Conservation (phyloP, 2,329 filamentous ascomycete species). For the Hypoxylon sp. region DNA sequence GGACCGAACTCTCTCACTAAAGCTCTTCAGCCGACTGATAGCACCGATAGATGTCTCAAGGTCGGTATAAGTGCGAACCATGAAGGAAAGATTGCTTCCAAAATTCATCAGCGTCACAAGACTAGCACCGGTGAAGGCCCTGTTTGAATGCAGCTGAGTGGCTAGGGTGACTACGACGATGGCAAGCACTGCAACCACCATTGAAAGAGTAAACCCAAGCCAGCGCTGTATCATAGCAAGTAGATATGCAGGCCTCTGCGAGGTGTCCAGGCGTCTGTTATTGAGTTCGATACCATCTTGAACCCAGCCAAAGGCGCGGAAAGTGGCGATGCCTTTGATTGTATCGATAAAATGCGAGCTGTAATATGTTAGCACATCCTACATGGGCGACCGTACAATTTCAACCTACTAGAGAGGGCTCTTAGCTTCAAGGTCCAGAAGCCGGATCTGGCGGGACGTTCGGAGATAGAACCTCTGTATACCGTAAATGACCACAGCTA, state of each 20-base stretch:
- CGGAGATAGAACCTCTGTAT: constrained; percentile 66
- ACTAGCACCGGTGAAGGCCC: constrained; percentile 49
- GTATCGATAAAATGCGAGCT: constrained; percentile 63
- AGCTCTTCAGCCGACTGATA: constrained; percentile 50
- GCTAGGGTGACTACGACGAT: constrained; percentile 46
- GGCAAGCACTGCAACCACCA: constrained; percentile 47
- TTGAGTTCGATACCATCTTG: constrained; percentile 54
- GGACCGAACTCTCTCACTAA: constrained; percentile 44
- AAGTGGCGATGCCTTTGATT: constrained; percentile 62
- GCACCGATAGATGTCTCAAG: constrained; percentile 55
- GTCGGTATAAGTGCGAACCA: constrained; percentile 51
- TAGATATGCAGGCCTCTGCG: constrained; percentile 67
- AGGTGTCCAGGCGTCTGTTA: constrained; percentile 63
- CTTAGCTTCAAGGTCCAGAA: constrained; percentile 66
- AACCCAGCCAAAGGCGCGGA: constrained; percentile 66
- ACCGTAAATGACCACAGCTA: constrained; percentile 58
- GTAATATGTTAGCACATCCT: constrained; percentile 10
- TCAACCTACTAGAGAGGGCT: constrained; percentile 61
- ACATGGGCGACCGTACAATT: not conserved
- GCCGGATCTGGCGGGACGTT: constrained; percentile 65
- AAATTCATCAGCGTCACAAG: constrained; percentile 55
- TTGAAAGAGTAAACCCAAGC: constrained; percentile 42
- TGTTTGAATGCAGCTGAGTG: constrained; percentile 44
- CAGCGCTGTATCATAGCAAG: constrained; percentile 63
- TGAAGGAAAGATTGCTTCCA: constrained; percentile 48